Conservation (phyloP, 2,329 filamentous ascomycete genomes). For the Aspergillus japonicus region DNA sequence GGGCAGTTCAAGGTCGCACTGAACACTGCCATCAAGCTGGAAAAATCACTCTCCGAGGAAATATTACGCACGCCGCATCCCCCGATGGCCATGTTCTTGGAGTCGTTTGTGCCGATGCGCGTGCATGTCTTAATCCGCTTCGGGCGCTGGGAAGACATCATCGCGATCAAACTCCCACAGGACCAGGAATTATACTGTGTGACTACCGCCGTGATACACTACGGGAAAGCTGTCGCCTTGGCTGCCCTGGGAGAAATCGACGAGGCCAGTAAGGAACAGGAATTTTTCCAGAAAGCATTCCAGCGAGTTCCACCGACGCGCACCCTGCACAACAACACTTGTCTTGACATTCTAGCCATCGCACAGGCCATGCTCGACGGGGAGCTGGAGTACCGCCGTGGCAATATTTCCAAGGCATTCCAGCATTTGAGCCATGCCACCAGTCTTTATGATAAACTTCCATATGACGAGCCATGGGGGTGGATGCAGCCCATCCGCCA, state of each 20-base stretch:
- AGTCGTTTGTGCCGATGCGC: constrained; percentile 66
- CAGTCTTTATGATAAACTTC: constrained; percentile 60
- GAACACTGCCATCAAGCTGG: constrained; percentile 59
- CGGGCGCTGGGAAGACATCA: constrained; percentile 67
- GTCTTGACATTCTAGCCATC: constrained; percentile 61
- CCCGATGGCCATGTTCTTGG: constrained; percentile 77
- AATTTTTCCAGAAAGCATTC: constrained; percentile 53
- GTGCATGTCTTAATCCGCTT: constrained; percentile 72
- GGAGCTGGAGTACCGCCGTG: constrained; percentile 68
- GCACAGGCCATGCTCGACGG: constrained; percentile 67
- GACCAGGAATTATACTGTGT: constrained; percentile 65
- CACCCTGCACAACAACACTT: constrained; percentile 68
- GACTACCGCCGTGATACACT: constrained; percentile 67
- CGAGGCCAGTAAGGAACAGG: constrained; percentile 55
- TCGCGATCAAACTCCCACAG: constrained; percentile 55
- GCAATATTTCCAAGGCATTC: constrained; percentile 60
- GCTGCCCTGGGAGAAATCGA: constrained; percentile 58
- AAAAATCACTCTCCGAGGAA: constrained; percentile 61
- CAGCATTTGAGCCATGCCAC: constrained; percentile 58
- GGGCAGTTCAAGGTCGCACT: constrained; percentile 64
- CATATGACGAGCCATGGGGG: constrained; percentile 73
- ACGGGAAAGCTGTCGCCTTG: constrained; percentile 66
- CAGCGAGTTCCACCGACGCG: constrained; percentile 57
- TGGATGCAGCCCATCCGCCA: constrained; percentile 77
- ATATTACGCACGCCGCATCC: constrained; percentile 64